Evolutionary conservation across 345 rosid genomes (phyloP), one percentile per base, ranked within the genome.

Genomic region (Eucalyptus viminalis): DNA sequence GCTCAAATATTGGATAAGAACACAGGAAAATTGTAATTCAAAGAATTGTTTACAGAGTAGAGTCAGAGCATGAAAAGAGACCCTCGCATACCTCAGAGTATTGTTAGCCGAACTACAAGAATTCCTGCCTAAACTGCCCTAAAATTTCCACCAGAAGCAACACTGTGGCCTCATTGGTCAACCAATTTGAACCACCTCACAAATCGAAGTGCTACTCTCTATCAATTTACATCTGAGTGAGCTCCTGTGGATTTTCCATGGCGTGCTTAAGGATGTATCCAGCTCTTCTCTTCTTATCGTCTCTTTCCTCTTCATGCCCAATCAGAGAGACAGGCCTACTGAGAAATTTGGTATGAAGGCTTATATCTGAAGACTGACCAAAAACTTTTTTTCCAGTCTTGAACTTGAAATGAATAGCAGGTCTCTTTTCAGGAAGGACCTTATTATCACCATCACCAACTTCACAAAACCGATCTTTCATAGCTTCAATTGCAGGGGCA

Each of bases 261-360:
- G 99, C 95, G 72, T 98, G 98, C 89, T 93, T 94, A 88, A 97
- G 95, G 89, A 98, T 96, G 86, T 93, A 95, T 93, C 95, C 99
- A 29, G 98, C 99, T 91, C 99, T 97, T 91, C 99, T 94, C 94
- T 96, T 98, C 92, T 94, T 97, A 87, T 98, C 99, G 90, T 97
- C 99, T 92, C 97, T 96, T 92, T 98, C 99, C 25, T 96, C 99
- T 60, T 93, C 98, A 54, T 94, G 95, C 87, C 91, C 94, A 89
- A 94, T 88, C 53, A 86, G 92, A 29, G 93, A 89, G 27, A 92
- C 80, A 9, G 90, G 51, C 88, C 94, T 93, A 89, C 92, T 91
- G 53, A 90, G 94, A 90, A 92, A 93, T 86, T 94, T 96, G 90
- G 87, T 95, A 89, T 91, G 93, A 89, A 96, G 94, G 88, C 88